Percentiles rank a stretch among this genome's conserved stretches.
These are phyloP conservation scores for Trametes sanguinea DNA, from an alignment of 768 basidiomycete species.

Conservation along the genomic window DNA sequence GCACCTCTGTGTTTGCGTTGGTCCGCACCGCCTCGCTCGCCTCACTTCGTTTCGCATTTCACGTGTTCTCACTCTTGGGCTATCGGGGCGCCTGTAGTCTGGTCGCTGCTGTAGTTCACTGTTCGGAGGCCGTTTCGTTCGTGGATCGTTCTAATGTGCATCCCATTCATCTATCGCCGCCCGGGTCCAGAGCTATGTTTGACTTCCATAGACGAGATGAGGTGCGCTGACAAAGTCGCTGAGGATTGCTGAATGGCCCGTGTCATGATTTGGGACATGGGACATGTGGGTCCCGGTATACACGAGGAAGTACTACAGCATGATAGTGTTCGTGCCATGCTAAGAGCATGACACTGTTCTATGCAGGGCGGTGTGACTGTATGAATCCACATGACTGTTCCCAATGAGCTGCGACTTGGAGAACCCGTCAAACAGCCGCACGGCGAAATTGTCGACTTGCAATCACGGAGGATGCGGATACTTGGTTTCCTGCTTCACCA, in stretches of 20 bases:
- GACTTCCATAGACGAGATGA: too few species aligned
- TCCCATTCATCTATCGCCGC: background rate
- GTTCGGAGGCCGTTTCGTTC: conserved; percentile 13
- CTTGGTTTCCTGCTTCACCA: too few species aligned
- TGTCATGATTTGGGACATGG: too few species aligned
- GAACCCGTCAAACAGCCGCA: background rate
- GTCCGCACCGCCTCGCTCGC: background rate
- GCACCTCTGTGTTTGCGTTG: background rate
- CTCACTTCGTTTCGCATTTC: background rate
- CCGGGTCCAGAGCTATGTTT: too few species aligned
- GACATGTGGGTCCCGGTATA: too few species aligned
- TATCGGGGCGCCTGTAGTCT: background rate
- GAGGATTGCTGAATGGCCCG: too few species aligned
- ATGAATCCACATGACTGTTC: conserved; percentile 5
- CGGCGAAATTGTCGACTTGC: too few species aligned
- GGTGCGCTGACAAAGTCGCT: too few species aligned
- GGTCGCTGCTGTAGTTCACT: background rate
- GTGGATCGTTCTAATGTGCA: conserved; percentile 12
- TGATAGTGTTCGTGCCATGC: background rate
- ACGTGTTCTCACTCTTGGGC: background rate
- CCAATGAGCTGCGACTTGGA: background rate
- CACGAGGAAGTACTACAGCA: background rate
- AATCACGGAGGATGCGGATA: background rate
- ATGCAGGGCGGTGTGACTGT: background rate
- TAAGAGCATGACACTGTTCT: background rate